Percentiles rank a stretch among this genome's conserved stretches.
Evolutionary conservation across 345 rosid species (phyloP).

Genomic region (Iberis pinnata): DNA sequence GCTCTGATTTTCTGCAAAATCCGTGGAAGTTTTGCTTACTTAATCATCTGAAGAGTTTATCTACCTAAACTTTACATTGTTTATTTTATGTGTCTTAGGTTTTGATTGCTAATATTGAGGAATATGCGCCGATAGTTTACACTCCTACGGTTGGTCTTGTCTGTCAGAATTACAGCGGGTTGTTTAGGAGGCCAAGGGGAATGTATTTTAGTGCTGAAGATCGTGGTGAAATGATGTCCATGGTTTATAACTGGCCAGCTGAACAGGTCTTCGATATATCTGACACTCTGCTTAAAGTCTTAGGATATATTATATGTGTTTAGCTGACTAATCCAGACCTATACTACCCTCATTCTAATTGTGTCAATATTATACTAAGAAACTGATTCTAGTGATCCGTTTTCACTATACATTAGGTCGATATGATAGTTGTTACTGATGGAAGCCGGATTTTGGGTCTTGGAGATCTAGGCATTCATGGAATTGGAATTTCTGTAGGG

Average conservation of each 20-base stretch:
- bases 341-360: not conserved
- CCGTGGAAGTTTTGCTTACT: not conserved
- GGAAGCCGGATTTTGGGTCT: slow-evolving; percentile 99
- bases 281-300: slow-evolving; percentile 1
- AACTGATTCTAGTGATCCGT: not conserved
- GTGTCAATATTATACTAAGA: not conserved
- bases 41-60: no score
- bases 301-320: slow-evolving; percentile 11
- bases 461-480: slow-evolving; percentile 97
- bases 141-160: slow-evolving; percentile 97
- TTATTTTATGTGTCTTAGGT: slow-evolving; percentile 33
- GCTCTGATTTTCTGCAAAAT: no score
- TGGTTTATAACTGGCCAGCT: slow-evolving; percentile 99
- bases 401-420: slow-evolving; percentile 50
- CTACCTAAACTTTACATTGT: not conserved
- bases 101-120: slow-evolving; percentile 79
- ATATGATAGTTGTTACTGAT: slow-evolving; percentile 99
- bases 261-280: slow-evolving; percentile 60
- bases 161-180: slow-evolving; percentile 90
- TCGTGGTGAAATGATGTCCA: slow-evolving; percentile 99
- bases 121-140: slow-evolving; percentile 94
- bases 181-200: slow-evolving; percentile 98
- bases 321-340: not conserved
- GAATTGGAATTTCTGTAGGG: slow-evolving; percentile 92
- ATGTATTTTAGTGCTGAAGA: slow-evolving; percentile 94